Percentiles rank a stretch among this genome's conserved stretches.
Conservation (phyloP, 2,329 filamentous ascomycete genomes). For the Diaporthe ilicicola region DNA sequence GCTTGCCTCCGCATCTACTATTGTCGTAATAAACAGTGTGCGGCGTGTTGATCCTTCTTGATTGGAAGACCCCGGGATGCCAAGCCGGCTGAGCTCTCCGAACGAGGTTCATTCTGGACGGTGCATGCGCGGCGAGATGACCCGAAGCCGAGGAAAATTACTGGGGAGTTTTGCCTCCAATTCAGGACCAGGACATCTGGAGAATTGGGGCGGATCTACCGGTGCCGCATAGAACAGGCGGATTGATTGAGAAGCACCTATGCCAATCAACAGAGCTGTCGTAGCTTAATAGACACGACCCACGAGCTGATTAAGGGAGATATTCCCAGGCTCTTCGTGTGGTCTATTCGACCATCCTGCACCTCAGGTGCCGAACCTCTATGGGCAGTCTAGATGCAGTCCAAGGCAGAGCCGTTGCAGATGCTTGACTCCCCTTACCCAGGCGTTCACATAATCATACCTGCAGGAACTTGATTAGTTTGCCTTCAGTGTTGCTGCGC, state of each 20-base stretch:
- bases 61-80: neutral
- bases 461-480: too few species aligned
- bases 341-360: neutral
- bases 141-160: conserved; percentile 2
- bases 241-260: neutral
- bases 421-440: neutral
- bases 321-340: too few species aligned
- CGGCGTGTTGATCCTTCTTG: conserved; percentile 2
- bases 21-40: neutral
- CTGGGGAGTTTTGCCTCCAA: conserved; percentile 15
- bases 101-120: conserved; percentile 11
- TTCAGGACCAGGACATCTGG: neutral
- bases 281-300: neutral
- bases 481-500: neutral
- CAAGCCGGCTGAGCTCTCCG: conserved; percentile 16
- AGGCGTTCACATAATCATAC: neutral
- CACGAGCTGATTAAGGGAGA: neutral
- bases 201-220: neutral
- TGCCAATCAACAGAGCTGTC: neutral
- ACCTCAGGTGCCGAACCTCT: too few species aligned
- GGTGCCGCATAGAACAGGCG: neutral
- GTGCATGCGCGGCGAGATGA: conserved; percentile 6
- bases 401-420: neutral
- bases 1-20: neutral
- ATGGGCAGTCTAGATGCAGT: neutral